These are phyloP conservation scores for Marasmius fiardii DNA, from an alignment of 1,284 basidiomycete species.

Conservation along the genomic window DNA sequence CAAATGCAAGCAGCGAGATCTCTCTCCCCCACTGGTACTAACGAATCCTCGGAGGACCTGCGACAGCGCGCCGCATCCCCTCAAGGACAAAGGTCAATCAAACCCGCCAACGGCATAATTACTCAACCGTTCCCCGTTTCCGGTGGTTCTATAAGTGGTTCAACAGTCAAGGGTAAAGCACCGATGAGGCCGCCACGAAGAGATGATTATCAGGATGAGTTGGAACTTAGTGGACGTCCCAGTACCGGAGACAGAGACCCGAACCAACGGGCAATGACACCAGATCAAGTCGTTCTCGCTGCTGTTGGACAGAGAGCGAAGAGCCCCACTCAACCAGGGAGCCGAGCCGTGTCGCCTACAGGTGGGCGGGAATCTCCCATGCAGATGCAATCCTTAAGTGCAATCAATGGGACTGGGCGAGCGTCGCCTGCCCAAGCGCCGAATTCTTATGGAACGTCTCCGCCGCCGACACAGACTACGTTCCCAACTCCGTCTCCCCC, in stretches of 20 bases:
- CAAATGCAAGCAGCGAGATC: conserved; percentile 14
- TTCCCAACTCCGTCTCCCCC: conserved; percentile 8
- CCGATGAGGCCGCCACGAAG: conserved; percentile 46
- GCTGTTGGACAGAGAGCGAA: conserved; percentile 40
- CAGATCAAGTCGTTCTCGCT: conserved; percentile 3
- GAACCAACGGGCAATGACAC: conserved; percentile 38
- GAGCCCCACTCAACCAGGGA: conserved; percentile 49
- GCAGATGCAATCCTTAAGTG: conserved; percentile 33
- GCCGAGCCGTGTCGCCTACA: conserved; percentile 57
- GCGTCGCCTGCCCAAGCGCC: conserved; percentile 67
- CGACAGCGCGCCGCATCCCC: background rate
- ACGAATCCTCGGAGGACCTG: background rate
- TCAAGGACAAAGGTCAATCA: background rate
- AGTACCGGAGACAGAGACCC: conserved; percentile 35
- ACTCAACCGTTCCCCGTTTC: conserved; percentile 9
- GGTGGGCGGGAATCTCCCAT: conserved; percentile 21
- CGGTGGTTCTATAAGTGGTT: background rate
- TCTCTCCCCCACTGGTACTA: conserved; percentile 26
- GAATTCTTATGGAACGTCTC: conserved; percentile 27
- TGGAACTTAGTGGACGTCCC: conserved; percentile 47
- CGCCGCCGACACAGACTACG: conserved; percentile 40
- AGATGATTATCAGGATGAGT: conserved; percentile 56
- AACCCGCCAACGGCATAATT: conserved; percentile 1
- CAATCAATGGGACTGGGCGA: conserved; percentile 55
- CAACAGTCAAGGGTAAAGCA: conserved; percentile 40